These are phyloP conservation scores for Xerocomus potaroensis DNA, from an alignment of 768 basidiomycete genomes.

Conservation along the genomic window DNA sequence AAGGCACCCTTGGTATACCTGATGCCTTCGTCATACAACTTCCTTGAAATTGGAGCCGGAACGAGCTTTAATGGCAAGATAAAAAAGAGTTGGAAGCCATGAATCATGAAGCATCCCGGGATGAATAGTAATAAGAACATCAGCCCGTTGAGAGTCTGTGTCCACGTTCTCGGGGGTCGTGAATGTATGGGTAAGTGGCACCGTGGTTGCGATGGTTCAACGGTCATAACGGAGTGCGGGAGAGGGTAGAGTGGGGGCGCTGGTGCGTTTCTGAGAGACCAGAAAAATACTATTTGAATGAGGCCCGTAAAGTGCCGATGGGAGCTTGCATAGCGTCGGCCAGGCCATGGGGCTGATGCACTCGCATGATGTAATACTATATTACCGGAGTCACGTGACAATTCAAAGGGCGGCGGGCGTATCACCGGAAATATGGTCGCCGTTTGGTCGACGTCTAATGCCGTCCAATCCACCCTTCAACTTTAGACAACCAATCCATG, in stretches of 20 bases:
- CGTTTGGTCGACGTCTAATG: neutral
- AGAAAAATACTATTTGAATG: constrained; percentile 12
- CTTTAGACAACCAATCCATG: neutral
- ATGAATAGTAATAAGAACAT: constrained; percentile 57
- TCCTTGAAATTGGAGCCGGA: constrained; percentile 52
- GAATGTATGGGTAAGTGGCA: constrained; percentile 49
- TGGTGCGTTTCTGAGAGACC: neutral
- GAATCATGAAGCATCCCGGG: constrained; percentile 62
- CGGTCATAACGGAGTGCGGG: constrained; percentile 18
- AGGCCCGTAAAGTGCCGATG: neutral
- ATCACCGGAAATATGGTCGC: neutral
- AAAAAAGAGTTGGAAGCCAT: constrained; percentile 67
- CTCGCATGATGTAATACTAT: constrained; percentile 10
- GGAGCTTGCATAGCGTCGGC: neutral
- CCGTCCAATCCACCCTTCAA: too few species aligned
- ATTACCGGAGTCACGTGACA: neutral
- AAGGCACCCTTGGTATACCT: constrained; percentile 82
- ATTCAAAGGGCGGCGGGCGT: neutral
- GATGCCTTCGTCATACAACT: constrained; percentile 64
- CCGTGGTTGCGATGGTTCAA: constrained; percentile 10
- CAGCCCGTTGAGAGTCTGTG: constrained; percentile 43
- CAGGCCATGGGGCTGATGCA: neutral
- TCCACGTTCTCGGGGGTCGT: constrained; percentile 54
- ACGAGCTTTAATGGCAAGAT: constrained; percentile 63
- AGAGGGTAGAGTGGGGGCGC: neutral